Percentiles rank a stretch among this genome's conserved stretches.
These are phyloP conservation scores for Paulownia fortunei DNA, from an alignment of 257 asterid genomes.

Conservation along the genomic window DNA sequence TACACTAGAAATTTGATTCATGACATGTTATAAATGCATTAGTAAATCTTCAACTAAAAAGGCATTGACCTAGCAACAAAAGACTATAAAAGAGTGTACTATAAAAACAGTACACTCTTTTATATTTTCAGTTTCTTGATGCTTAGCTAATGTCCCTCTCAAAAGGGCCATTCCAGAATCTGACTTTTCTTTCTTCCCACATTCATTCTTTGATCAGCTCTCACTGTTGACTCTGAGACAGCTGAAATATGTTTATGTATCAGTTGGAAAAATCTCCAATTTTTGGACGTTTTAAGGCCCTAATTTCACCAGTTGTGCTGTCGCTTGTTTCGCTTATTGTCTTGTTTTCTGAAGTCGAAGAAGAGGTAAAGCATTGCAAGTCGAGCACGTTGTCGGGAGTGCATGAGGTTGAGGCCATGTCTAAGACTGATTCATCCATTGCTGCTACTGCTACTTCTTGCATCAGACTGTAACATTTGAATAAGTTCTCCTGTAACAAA, in stretches of 20 bases:
- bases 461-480: slow-evolving; percentile 33
- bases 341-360: slow-evolving; percentile 31
- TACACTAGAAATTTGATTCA: too few species aligned
- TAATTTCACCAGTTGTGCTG: neutral
- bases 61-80: too few species aligned
- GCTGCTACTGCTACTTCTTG: slow-evolving; percentile 37
- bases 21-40: too few species aligned
- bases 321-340: neutral
- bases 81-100: too few species aligned
- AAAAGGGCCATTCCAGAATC: neutral
- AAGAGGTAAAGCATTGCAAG: slow-evolving; percentile 27
- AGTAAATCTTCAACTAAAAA: too few species aligned
- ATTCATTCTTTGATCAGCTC: neutral
- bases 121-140: too few species aligned
- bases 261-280: neutral
- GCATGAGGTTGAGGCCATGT: slow-evolving; percentile 35
- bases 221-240: neutral
- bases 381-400: slow-evolving; percentile 52
- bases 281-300: neutral
- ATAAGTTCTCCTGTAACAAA: slow-evolving; percentile 38
- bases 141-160: neutral
- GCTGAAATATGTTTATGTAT: neutral
- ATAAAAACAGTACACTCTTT: too few species aligned
- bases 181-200: neutral
- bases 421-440: slow-evolving; percentile 34